Conservation (phyloP, 2,329 filamentous ascomycete genomes). For the Aureobasidium pullulans region DNA sequence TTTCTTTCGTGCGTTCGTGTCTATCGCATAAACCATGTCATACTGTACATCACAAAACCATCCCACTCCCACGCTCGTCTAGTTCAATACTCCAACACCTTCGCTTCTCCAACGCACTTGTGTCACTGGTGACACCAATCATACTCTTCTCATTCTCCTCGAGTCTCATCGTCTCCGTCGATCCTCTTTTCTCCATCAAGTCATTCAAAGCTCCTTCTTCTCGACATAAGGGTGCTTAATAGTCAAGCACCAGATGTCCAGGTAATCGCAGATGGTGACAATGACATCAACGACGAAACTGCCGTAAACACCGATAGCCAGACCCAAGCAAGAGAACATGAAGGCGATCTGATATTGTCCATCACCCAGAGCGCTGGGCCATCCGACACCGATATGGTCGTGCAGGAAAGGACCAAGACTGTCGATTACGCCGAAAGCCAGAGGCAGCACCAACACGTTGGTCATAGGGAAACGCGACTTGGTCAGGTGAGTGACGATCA, state of each 20-base stretch:
- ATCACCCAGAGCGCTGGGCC: slow-evolving; percentile 65
- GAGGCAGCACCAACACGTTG: slow-evolving; percentile 74
- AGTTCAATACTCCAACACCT: background rate
- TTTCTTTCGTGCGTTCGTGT: background rate
- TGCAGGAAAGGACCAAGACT: slow-evolving; percentile 63
- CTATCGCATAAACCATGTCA: background rate
- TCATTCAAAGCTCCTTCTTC: background rate
- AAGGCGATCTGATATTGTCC: slow-evolving; percentile 82
- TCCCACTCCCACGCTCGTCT: background rate
- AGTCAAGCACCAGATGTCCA: slow-evolving; percentile 96
- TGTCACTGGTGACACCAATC: background rate
- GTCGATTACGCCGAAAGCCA: slow-evolving; percentile 73
- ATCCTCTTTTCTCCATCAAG: background rate
- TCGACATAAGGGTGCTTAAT: slow-evolving; percentile 70
- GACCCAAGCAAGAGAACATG: slow-evolving; percentile 79
- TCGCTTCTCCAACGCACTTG: background rate
- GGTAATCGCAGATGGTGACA: slow-evolving; percentile 92
- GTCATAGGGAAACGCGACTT: slow-evolving; percentile 82
- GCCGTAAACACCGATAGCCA: slow-evolving; percentile 84
- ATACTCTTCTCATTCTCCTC: background rate
- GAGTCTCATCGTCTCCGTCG: too few species aligned
- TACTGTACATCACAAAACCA: background rate
- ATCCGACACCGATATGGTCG: slow-evolving; percentile 47
- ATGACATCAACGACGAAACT: slow-evolving; percentile 98
- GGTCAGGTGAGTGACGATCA: slow-evolving; percentile 90